These are phyloP conservation scores for Rhodotorula sp. DNA, from an alignment of 1,284 basidiomycete genomes.

Conservation along the genomic window DNA sequence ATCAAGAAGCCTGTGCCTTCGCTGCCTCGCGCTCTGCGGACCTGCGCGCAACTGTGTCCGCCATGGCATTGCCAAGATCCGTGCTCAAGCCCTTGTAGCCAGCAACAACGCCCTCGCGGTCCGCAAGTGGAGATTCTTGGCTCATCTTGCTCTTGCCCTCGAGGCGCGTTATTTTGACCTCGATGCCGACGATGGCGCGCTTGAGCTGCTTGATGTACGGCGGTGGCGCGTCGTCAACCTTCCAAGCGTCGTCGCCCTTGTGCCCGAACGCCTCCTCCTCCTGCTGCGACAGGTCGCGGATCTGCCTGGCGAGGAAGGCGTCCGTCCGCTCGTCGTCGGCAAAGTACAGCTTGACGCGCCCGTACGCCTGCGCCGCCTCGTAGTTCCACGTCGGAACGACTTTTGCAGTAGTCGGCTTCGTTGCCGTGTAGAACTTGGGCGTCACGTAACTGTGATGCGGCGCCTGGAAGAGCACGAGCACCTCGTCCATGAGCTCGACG, in stretches of 20 bases:
- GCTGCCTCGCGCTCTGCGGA: background rate
- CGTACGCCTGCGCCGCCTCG: background rate
- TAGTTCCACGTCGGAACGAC: constrained; percentile 1
- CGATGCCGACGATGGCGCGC: background rate
- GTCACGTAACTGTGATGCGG: background rate
- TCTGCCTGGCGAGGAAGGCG: background rate
- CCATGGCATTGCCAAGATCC: background rate
- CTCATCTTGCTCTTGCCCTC: constrained; percentile 8
- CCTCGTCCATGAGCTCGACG: background rate
- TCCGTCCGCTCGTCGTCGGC: background rate
- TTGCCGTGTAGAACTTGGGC: background rate
- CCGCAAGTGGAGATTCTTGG: background rate
- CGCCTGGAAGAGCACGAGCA: background rate
- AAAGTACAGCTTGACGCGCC: background rate
- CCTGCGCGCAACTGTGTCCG: background rate
- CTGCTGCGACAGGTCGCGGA: background rate
- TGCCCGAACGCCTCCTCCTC: background rate
- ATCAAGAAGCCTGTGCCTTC: background rate
- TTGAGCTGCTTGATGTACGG: constrained; percentile 3
- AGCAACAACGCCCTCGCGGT: background rate
- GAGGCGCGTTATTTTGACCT: background rate
- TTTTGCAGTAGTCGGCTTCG: background rate
- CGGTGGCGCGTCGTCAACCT: background rate
- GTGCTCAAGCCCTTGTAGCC: background rate
- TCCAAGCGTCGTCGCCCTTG: background rate